These are phyloP conservation scores for Coprinellus aureogranulatus DNA, from an alignment of 768 basidiomycete species.

Conservation along the genomic window DNA sequence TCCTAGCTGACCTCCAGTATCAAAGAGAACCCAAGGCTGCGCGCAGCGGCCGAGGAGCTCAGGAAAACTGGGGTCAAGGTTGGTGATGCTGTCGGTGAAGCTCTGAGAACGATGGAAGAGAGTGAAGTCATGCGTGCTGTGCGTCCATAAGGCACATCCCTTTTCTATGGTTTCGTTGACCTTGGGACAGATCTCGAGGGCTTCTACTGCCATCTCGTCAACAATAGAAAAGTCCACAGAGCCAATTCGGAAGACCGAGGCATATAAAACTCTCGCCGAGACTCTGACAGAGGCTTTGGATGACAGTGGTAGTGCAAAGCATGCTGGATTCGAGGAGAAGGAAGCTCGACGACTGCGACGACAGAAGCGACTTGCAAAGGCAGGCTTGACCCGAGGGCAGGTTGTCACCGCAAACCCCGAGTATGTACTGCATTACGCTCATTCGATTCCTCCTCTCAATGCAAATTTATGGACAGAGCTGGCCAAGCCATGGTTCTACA, in stretches of 20 bases:
- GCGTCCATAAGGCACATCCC: too few species aligned
- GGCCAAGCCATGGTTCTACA: conserved; percentile 83
- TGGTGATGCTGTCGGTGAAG: conserved; percentile 90
- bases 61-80: conserved; percentile 87
- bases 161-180: too few species aligned
- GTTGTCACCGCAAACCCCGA: conserved; percentile 74
- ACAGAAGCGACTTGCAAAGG: conserved; percentile 78
- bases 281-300: conserved; percentile 90
- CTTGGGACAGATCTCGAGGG: conserved; percentile 67
- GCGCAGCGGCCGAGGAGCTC: conserved; percentile 91
- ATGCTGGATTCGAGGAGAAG: conserved; percentile 95
- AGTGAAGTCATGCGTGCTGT: conserved; percentile 88
- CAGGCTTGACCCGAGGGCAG: conserved; percentile 62
- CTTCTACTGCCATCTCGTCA: conserved; percentile 80
- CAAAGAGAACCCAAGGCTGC: conserved; percentile 89
- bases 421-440: conserved; percentile 43
- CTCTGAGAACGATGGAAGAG: conserved; percentile 91
- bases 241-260: conserved; percentile 93
- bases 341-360: conserved; percentile 82
- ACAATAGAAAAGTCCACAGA: conserved; percentile 89
- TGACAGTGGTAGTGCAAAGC: conserved; percentile 88
- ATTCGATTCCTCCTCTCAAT: not conserved
- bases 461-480: conserved; percentile 51
- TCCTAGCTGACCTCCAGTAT: conserved; percentile 85
- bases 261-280: conserved; percentile 89